phyloP scores from a whole-genome alignment of 306 rosid species.

The Dalbergia oliveri region DNA sequence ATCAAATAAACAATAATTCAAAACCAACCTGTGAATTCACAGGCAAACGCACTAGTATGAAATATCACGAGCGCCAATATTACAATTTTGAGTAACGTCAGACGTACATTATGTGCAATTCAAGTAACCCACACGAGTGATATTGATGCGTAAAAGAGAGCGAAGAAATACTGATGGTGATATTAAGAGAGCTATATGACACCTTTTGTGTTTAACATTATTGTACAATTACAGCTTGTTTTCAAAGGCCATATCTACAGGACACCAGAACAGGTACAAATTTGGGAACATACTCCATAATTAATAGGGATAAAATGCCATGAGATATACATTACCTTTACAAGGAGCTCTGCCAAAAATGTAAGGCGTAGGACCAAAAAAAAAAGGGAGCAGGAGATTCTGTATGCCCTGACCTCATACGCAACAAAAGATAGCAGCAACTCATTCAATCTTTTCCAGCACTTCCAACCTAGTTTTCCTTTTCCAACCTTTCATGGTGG shows the following conservation, averaged over 20 bases:
- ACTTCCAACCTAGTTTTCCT: slow-evolving; percentile 93
- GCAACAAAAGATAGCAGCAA: slow-evolving; percentile 13
- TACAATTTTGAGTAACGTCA: slow-evolving; percentile 27
- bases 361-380: slow-evolving; percentile 7
- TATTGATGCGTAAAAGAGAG: neutral
- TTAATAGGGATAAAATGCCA: slow-evolving; percentile 45
- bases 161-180: neutral
- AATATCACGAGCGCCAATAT: slow-evolving; percentile 42
- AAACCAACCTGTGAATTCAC: no score
- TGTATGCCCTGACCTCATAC: slow-evolving; percentile 41
- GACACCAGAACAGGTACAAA: slow-evolving; percentile 50
- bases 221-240: slow-evolving; percentile 60
- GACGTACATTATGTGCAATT: neutral
- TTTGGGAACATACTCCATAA: slow-evolving; percentile 44
- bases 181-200: neutral
- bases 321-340: slow-evolving; percentile 59
- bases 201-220: slow-evolving; percentile 31
- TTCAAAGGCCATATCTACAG: slow-evolving; percentile 53
- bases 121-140: slow-evolving; percentile 3
- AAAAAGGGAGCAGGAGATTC: slow-evolving; percentile 36
- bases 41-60: slow-evolving; percentile 22
- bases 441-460: slow-evolving; percentile 93
- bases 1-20: no score
- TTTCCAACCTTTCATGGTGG: slow-evolving; percentile 98
- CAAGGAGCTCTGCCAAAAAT: slow-evolving; percentile 44